Evolutionary conservation across 345 rosid species (phyloP).

Genomic region (Mercurialis annua): DNA sequence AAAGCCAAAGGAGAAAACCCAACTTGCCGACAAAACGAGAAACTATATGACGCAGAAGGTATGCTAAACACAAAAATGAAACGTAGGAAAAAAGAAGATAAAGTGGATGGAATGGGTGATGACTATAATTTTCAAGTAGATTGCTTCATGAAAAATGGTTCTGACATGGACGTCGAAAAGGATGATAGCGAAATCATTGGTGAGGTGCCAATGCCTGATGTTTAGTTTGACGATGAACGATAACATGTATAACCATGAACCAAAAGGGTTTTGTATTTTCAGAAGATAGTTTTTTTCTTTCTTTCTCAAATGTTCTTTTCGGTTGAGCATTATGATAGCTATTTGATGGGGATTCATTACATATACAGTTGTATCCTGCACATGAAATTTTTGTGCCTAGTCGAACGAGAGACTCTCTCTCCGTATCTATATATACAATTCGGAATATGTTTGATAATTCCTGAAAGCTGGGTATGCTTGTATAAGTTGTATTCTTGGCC

Average conservation of each 20-base stretch:
- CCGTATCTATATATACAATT: no score
- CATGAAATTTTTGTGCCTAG: no score
- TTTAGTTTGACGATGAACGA: constrained; percentile 40
- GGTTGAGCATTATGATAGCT: neutral
- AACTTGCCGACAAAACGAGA: constrained; percentile 58
- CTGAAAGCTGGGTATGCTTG: no score
- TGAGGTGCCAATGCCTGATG: constrained; percentile 49
- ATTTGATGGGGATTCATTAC: no score
- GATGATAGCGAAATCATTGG: constrained; percentile 30
- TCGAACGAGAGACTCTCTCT: no score
- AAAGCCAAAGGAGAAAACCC: constrained; percentile 38
- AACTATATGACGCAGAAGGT: constrained; percentile 61
- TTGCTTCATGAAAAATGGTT: constrained; percentile 42
- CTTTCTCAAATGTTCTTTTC: neutral
- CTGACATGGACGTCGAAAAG: constrained; percentile 45
- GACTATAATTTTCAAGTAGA: constrained; percentile 83
- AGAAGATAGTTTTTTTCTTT: no score
- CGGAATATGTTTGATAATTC: no score
- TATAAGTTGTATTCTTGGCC: no score
- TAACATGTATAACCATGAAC: neutral
- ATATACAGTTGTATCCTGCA: no score
- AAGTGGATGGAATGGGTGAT: constrained; percentile 50
- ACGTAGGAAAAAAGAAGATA: constrained; percentile 60
- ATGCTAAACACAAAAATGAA: constrained; percentile 66
- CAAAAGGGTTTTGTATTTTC: neutral